phyloP scores from a whole-genome alignment of 345 rosid species.

The Pistacia vera region DNA sequence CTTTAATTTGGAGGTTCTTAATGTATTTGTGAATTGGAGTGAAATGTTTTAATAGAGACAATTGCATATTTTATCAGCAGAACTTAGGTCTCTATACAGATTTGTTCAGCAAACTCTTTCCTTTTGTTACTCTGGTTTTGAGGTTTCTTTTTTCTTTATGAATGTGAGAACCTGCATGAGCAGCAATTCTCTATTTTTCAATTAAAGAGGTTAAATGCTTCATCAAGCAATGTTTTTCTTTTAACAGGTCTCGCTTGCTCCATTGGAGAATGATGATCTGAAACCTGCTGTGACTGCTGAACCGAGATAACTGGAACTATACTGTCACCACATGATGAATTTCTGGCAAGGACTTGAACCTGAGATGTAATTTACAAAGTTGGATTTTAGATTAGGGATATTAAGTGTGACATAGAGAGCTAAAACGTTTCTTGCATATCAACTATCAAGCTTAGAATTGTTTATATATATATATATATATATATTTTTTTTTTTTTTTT shows the following conservation, averaged over 20 bases:
- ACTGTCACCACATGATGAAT: conserved; percentile 74
- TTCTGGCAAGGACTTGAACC: conserved; percentile 49
- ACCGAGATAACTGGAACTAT: conserved; percentile 82
- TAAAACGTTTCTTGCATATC: neutral
- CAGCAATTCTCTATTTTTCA: neutral
- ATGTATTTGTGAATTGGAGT: neutral
- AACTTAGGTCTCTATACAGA: neutral
- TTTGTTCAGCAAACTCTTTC: neutral
- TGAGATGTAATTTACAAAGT: neutral
- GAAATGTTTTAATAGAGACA: neutral
- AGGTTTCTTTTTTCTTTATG: neutral
- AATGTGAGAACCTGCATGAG: neutral
- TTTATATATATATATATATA: no score
- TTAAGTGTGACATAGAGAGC: neutral
- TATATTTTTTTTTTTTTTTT: no score
- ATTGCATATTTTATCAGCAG: neutral
- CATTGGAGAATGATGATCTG: conserved; percentile 88
- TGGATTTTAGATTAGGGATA: neutral
- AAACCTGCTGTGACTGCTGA: conserved; percentile 94
- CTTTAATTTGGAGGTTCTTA: neutral
- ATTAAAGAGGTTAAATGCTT: neutral
- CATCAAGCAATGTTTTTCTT: conserved; percentile 13
- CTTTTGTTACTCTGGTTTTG: neutral
- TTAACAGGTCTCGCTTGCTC: conserved; percentile 81
- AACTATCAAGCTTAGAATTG: no score